Evolutionary conservation across 495 filamentous ascomycete genomes (phyloP).

Genomic region (Cenococcum geophilum): DNA sequence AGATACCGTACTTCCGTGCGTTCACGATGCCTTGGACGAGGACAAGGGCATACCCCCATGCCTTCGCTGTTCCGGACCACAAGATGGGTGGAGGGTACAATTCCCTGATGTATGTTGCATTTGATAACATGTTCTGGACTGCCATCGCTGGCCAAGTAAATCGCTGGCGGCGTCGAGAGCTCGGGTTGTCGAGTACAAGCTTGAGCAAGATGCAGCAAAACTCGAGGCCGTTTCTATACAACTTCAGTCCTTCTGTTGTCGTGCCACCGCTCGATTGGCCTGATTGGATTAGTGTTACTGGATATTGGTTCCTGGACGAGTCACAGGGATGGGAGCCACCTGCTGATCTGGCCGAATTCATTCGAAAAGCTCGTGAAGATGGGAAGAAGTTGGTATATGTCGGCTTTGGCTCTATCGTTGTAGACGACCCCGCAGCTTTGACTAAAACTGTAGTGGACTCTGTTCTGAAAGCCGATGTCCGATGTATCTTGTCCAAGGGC

Average conservation of each 20-base stretch:
- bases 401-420: constrained; percentile 92
- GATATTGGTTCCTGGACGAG: constrained; percentile 96
- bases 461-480: constrained; percentile 83
- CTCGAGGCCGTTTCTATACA: constrained; percentile 95
- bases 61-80: constrained; percentile 88
- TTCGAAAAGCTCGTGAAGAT: constrained; percentile 68
- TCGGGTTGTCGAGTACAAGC: constrained; percentile 72
- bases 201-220: constrained; percentile 91
- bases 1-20: constrained; percentile 92
- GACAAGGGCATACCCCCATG: constrained; percentile 92
- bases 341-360: constrained; percentile 69
- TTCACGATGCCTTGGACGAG: constrained; percentile 99
- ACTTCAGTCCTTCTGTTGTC: constrained; percentile 90
- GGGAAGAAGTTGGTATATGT: constrained; percentile 93
- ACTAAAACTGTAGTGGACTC: constrained; percentile 87
- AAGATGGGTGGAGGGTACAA: constrained; percentile 96
- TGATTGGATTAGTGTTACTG: constrained; percentile 95
- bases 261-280: constrained; percentile 90
- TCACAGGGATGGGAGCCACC: constrained; percentile 69
- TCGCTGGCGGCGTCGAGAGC: constrained; percentile 75
- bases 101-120: constrained; percentile 91
- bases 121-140: constrained; percentile 96
- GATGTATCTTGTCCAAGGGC: constrained; percentile 95
- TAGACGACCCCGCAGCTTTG: constrained; percentile 81
- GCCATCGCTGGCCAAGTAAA: constrained; percentile 88